Base-by-base conservation (phyloP, 371 early-diverging fungal species). In the Lichtheimia ramosa region DNA sequence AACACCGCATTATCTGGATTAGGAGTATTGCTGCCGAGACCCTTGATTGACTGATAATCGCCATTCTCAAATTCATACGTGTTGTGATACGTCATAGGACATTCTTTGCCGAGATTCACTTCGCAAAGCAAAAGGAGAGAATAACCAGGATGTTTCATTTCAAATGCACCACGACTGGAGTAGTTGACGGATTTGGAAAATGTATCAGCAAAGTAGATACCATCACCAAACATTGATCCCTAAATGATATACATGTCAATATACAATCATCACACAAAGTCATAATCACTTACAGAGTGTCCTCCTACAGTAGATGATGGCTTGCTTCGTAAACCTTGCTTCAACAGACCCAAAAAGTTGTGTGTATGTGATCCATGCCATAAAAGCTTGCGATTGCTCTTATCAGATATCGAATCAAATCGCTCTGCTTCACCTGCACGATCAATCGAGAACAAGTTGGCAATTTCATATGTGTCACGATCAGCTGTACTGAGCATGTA, bases 191-290 rank as follows among this genome's bases (percentile, higher is more conserved):
- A 73, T 58, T 87, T 87, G 23, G 43, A 21, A 52, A 85, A 82
- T 54, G 68, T 73, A 48, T 87, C 87, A 3, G 83, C 85, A 69
- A 85, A 85, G 57, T 87, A 87, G 15, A 87, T 70, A 21, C 86
- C 86, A 16, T 76, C 72, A 14, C 87, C 87, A 48, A 74, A 62
- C 61, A 75, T 51, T 5, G 78, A 58, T 24, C 79, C 78, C 79
- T 81, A 50, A 42, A 23, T 10, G 46, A 6, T 28, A 6, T 6
- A 1, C 3, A 28, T 28, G 28, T 34, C 2, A 34, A 34, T 6
- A 5, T 8, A 8, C 10, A 6, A 34, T 6, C 34, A 34, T 34
- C 10, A 34, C 10, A 34, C 34, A 34, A 8, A 34, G 39, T 16
- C 24, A 27, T 43, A 23, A 28, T 10, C 1, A 54, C 76, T 65